Percentiles rank a stretch among this genome's conserved stretches.
These are phyloP conservation scores for Chaetomium olivaceum DNA, from an alignment of 2,329 filamentous ascomycete genomes.

Conservation along the genomic window DNA sequence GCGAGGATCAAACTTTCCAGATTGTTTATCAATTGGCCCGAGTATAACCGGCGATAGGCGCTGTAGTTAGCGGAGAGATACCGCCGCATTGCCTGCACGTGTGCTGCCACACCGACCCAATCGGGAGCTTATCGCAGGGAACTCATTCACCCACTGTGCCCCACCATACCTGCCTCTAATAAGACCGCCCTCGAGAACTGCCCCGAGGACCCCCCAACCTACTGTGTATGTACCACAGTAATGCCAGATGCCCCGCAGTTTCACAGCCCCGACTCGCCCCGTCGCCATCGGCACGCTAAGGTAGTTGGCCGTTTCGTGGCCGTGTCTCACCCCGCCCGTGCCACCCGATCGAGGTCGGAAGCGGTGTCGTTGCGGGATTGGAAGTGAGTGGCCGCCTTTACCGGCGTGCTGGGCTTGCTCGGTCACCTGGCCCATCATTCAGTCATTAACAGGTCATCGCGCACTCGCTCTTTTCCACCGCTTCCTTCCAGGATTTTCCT, in stretches of 20 bases:
- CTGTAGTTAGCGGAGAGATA: constrained; percentile 13
- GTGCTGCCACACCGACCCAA: constrained; percentile 12
- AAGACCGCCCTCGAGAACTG: background rate
- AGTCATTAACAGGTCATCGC: background rate
- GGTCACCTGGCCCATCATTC: constrained; percentile 1
- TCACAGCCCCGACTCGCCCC: constrained; percentile 2
- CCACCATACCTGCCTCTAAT: background rate
- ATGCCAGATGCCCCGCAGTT: background rate
- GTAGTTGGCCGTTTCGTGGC: constrained; percentile 10
- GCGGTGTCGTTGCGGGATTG: constrained; percentile 3
- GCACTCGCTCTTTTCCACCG: background rate
- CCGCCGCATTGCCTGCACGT: background rate
- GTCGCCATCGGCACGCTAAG: background rate
- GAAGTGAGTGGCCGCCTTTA: background rate
- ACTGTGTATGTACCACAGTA: too few species aligned
- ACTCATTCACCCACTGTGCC: background rate
- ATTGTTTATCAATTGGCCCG: constrained; percentile 31
- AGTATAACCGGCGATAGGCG: constrained; percentile 35
- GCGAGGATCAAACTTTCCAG: constrained; percentile 19
- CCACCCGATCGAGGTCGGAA: constrained; percentile 19
- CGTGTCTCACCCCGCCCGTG: constrained; percentile 4
- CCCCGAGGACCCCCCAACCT: too few species aligned
- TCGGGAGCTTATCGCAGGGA: constrained; percentile 20
- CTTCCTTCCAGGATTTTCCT: background rate
- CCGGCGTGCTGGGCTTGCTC: background rate